Evolutionary conservation across 2,329 filamentous ascomycete species (phyloP).

Genomic region (Pyrenophora teres): DNA sequence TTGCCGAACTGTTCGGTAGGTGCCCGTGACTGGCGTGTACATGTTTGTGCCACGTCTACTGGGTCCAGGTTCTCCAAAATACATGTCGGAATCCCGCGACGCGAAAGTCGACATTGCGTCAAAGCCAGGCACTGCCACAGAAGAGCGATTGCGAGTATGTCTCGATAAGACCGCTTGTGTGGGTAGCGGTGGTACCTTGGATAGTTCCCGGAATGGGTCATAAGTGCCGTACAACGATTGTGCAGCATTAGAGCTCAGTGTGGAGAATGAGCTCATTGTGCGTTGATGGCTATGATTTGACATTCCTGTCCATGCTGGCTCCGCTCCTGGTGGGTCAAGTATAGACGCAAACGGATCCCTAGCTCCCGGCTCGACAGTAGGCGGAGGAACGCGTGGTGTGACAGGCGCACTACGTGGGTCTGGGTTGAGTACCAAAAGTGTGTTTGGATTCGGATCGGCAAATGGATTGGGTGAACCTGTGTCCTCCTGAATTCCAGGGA

Average conservation of each 20-base stretch:
- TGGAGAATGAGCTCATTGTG: constrained; percentile 36
- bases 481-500: constrained; percentile 37
- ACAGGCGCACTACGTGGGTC: constrained; percentile 28
- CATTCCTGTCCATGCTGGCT: constrained; percentile 32
- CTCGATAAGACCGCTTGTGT: constrained; percentile 29
- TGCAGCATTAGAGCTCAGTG: constrained; percentile 37
- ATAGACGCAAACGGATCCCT: constrained; percentile 41
- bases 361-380: constrained; percentile 24
- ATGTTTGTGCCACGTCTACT: constrained; percentile 38
- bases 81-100: constrained; percentile 33
- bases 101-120: constrained; percentile 29
- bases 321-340: constrained; percentile 32
- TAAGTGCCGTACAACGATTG: constrained; percentile 33
- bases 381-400: constrained; percentile 33
- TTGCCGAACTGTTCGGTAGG: constrained; percentile 39
- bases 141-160: constrained; percentile 26
- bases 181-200: constrained; percentile 29
- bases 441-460: constrained; percentile 30
- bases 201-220: constrained; percentile 36
- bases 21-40: constrained; percentile 23
- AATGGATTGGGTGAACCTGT: constrained; percentile 36
- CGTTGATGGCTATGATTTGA: constrained; percentile 31
- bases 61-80: constrained; percentile 44
- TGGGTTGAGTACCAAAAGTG: constrained; percentile 32
- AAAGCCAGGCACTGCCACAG: constrained; percentile 28